phyloP scores from a whole-genome alignment of 352 stramenopile genomes.

The Globisporangium irregulare region DNA sequence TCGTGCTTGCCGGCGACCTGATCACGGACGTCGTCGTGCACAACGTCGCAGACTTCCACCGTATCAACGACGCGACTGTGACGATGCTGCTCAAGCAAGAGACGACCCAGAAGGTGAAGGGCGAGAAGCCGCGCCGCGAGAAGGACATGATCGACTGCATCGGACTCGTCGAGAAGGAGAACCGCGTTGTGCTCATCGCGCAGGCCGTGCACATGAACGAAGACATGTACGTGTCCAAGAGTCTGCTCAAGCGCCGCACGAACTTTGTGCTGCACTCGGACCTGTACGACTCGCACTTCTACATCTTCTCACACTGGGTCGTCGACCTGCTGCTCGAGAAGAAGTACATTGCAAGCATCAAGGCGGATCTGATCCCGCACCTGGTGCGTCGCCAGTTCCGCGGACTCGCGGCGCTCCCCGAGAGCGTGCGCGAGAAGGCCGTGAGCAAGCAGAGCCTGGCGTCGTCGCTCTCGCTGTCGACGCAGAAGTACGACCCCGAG shows the following conservation, averaged over 20 bases:
- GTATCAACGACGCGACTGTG: constrained; percentile 78
- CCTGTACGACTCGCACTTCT: constrained; percentile 80
- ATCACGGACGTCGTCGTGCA: constrained; percentile 80
- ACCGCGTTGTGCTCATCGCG: constrained; percentile 65
- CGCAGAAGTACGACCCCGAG: constrained; percentile 46
- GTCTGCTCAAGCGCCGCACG: constrained; percentile 65
- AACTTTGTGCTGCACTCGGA: constrained; percentile 78
- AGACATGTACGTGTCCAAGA: constrained; percentile 75
- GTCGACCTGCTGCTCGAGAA: constrained; percentile 75
- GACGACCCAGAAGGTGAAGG: constrained; percentile 36
- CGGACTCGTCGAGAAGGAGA: constrained; percentile 59
- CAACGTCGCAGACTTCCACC: constrained; percentile 78
- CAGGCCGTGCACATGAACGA: constrained; percentile 82
- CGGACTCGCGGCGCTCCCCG: constrained; percentile 46
- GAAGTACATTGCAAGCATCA: constrained; percentile 84
- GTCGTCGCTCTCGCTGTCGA: constrained; percentile 55
- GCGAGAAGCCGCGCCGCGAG: constrained; percentile 69
- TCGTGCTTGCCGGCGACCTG: constrained; percentile 75
- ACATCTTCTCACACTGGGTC: constrained; percentile 86
- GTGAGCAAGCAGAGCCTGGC: constrained; percentile 56
- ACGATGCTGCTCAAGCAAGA: constrained; percentile 82
- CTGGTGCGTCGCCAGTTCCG: constrained; percentile 79
- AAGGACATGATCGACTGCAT: constrained; percentile 86
- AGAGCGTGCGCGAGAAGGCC: constrained; percentile 55
- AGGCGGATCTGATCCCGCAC: constrained; percentile 75